Evolutionary conservation across 2,329 filamentous ascomycete genomes (phyloP).

Genomic region (Monosporascus sp.): DNA sequence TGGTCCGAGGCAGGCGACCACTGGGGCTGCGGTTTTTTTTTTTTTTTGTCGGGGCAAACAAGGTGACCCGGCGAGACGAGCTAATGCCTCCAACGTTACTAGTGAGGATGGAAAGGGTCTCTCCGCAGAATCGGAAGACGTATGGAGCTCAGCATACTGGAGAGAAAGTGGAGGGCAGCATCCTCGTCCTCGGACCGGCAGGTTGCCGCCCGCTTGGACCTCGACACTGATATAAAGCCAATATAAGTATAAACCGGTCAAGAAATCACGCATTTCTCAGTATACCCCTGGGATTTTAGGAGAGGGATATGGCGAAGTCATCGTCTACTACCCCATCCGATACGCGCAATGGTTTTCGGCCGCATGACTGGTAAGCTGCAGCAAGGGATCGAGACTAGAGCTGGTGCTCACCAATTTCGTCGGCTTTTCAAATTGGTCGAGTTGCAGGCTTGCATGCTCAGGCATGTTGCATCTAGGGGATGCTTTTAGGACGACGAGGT

Average conservation of each 20-base stretch:
- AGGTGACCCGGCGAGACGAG: conserved; percentile 1
- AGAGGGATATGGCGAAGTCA: conserved; percentile 2
- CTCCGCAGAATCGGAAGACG: neutral
- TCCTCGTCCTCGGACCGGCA: conserved; percentile 5
- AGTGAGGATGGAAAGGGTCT: neutral
- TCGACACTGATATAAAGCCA: conserved; percentile 11
- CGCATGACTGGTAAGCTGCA: conserved; percentile 9
- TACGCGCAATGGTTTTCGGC: conserved; percentile 8
- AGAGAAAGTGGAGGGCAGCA: neutral
- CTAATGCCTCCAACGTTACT: neutral
- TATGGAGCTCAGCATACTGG: neutral
- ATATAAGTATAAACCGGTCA: conserved; percentile 13
- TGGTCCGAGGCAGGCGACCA: conserved; percentile 30
- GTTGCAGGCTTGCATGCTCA: conserved; percentile 4
- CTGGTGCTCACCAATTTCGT: conserved; percentile 6
- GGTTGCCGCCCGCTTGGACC: conserved; percentile 7
- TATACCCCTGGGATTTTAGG: conserved; percentile 1
- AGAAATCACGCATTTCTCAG: conserved; percentile 7
- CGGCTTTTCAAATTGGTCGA: conserved; percentile 4
- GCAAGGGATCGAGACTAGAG: conserved; percentile 4
- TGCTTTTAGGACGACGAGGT: neutral
- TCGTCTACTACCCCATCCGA: conserved; percentile 5
- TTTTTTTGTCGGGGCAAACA: neutral
- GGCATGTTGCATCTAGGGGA: neutral
- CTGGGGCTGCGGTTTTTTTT: conserved; percentile 6